Evolutionary conservation across 1,284 basidiomycete genomes (phyloP).

Genomic region (Apiotrichum sp.): DNA sequence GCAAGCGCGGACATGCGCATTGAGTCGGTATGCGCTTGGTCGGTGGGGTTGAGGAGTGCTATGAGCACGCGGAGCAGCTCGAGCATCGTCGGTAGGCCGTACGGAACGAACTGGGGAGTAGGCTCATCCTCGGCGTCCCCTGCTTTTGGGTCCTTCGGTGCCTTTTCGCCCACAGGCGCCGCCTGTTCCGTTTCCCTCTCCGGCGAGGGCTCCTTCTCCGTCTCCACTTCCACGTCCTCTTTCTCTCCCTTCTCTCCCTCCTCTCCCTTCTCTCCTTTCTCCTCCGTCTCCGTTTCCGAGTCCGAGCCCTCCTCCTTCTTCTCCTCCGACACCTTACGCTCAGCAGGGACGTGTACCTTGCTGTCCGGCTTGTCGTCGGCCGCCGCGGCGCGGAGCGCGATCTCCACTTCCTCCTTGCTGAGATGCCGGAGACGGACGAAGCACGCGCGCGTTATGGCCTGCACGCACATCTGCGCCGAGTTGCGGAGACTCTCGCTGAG

Average conservation of each 20-base stretch:
- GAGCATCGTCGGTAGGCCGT: slow-evolving; percentile 85
- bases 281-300: too few relatives aligned
- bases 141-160: not conserved
- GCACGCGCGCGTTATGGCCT: slow-evolving; percentile 72
- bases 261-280: not conserved
- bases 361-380: slow-evolving; percentile 21
- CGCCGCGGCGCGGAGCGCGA: slow-evolving; percentile 24
- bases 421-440: slow-evolving; percentile 68
- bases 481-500: slow-evolving; percentile 66
- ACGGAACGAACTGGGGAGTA: slow-evolving; percentile 49
- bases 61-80: slow-evolving; percentile 92
- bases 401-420: slow-evolving; percentile 40
- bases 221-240: not conserved
- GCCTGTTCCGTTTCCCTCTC: not conserved
- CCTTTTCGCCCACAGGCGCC: not conserved
- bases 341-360: slow-evolving; percentile 13
- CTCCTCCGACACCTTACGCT: slow-evolving; percentile 9
- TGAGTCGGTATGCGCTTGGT: slow-evolving; percentile 92
- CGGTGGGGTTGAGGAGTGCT: slow-evolving; percentile 89
- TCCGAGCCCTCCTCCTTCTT: too few relatives aligned
- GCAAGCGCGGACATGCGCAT: slow-evolving; percentile 85
- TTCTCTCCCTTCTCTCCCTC: not conserved
- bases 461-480: slow-evolving; percentile 92
- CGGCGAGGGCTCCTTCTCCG: not conserved
- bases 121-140: slow-evolving; percentile 3